Conservation (phyloP, 495 filamentous ascomycete species). For the Penicillium subrubescens region DNA sequence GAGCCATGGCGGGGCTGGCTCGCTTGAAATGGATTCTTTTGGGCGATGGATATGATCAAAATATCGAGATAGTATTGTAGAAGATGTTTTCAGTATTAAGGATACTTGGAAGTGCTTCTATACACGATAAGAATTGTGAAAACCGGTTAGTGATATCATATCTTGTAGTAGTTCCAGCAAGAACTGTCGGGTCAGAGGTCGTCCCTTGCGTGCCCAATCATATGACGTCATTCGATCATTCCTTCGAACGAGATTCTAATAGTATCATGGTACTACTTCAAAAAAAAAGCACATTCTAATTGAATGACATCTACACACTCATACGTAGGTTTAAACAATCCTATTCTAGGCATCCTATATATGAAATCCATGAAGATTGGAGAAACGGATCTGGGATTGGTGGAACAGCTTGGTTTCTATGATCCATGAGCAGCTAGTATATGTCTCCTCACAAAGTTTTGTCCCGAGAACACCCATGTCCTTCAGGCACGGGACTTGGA, state of each 20-base stretch:
- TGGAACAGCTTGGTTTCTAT: background rate
- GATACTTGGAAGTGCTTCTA: background rate
- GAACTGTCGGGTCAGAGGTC: too few relatives aligned
- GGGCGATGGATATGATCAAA: background rate
- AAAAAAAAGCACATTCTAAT: background rate
- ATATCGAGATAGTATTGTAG: background rate
- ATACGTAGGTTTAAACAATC: too few relatives aligned
- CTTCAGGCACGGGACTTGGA: too few relatives aligned
- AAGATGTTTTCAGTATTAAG: background rate
- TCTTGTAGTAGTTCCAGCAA: background rate
- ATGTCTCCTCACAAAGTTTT: background rate
- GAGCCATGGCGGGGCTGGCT: constrained; percentile 40
- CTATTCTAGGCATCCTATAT: too few relatives aligned
- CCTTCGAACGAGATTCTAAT: background rate
- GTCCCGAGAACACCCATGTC: background rate
- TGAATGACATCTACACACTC: background rate
- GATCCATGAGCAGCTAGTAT: background rate
- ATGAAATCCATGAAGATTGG: background rate
- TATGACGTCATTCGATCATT: background rate
- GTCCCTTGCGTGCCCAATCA: background rate
- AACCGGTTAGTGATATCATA: background rate
- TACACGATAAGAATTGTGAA: background rate
- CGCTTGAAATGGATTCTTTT: background rate
- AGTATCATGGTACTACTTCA: too few relatives aligned
- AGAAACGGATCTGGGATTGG: background rate